Percentiles rank a stretch among this genome's conserved stretches.
phyloP scores from a whole-genome alignment of 352 stramenopile genomes.

The Elongisporangium undulatum region DNA sequence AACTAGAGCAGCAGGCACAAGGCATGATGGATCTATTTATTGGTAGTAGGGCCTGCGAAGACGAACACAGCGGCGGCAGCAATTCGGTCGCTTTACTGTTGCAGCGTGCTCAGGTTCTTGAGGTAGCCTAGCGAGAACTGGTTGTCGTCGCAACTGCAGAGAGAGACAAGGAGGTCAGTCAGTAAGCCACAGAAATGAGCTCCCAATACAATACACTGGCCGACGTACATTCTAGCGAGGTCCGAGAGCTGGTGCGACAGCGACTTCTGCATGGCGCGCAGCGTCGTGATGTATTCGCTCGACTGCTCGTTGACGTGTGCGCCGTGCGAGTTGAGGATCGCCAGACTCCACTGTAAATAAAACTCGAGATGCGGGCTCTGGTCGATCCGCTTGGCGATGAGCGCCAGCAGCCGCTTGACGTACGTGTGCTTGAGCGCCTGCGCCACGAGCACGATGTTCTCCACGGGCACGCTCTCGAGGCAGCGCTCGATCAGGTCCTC shows the following conservation, averaged over 20 bases:
- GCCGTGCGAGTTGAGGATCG: constrained; percentile 93
- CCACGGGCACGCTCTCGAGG: constrained; percentile 88
- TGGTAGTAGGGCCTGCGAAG: constrained; percentile 15
- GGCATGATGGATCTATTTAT: constrained; percentile 44
- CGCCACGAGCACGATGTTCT: constrained; percentile 89
- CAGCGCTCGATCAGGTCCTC: constrained; percentile 90
- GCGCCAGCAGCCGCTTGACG: constrained; percentile 89
- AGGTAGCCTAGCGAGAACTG: constrained; percentile 88
- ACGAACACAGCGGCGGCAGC: constrained; percentile 4
- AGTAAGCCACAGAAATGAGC: not conserved
- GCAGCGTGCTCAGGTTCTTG: constrained; percentile 59
- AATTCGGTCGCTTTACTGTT: constrained; percentile 17
- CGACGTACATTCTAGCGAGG: constrained; percentile 80
- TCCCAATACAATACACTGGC: constrained; percentile 2
- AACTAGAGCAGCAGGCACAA: constrained; percentile 14
- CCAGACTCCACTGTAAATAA: constrained; percentile 95
- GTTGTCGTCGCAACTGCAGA: constrained; percentile 81
- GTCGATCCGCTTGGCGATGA: constrained; percentile 92
- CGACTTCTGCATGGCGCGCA: constrained; percentile 87
- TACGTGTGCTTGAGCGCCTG: constrained; percentile 89
- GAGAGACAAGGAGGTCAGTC: constrained; percentile 10
- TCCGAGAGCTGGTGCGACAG: constrained; percentile 81
- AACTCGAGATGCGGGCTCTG: constrained; percentile 96
- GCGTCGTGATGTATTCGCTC: constrained; percentile 67
- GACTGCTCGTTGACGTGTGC: constrained; percentile 76